A percentile compares a stretch with the other conserved stretches of the same genome.
Conservation (phyloP, 495 filamentous ascomycete genomes). For the Cercophora sp. region DNA sequence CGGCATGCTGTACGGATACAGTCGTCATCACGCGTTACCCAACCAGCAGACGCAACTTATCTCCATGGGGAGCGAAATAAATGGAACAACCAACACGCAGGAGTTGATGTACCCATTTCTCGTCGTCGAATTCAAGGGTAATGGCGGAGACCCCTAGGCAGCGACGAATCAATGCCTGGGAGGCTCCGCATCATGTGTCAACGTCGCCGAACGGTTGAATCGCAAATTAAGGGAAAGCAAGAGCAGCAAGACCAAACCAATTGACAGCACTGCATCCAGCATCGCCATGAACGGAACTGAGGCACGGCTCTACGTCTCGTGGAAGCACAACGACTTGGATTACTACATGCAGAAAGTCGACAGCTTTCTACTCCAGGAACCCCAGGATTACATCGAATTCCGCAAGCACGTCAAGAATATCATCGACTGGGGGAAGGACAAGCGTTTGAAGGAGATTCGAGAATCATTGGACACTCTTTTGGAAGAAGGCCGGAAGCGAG, state of each 20-base stretch:
- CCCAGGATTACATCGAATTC: constrained; percentile 28
- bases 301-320: too few species aligned
- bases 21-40: constrained; percentile 15
- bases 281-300: constrained; percentile 31
- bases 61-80: constrained; percentile 20
- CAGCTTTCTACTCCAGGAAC: constrained; percentile 11
- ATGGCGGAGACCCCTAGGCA: constrained; percentile 26
- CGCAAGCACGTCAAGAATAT: constrained; percentile 33
- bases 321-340: too few species aligned
- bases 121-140: constrained; percentile 28
- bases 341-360: constrained; percentile 28
- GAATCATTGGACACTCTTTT: constrained; percentile 27
- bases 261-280: constrained; percentile 28
- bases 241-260: constrained; percentile 14
- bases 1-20: too few species aligned
- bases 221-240: constrained; percentile 18
- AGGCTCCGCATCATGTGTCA: constrained; percentile 17
- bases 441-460: constrained; percentile 27
- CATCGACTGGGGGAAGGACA: constrained; percentile 31
- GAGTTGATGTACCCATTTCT: constrained; percentile 26
- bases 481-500: too few species aligned
- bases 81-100: constrained; percentile 14
- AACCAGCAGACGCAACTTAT: constrained; percentile 12
- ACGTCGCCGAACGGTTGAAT: constrained; percentile 29
- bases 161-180: constrained; percentile 31